A percentile compares a stretch with the other conserved stretches of the same genome.
Conservation (phyloP, 768 basidiomycete species). For the Suillus ampliporus region DNA sequence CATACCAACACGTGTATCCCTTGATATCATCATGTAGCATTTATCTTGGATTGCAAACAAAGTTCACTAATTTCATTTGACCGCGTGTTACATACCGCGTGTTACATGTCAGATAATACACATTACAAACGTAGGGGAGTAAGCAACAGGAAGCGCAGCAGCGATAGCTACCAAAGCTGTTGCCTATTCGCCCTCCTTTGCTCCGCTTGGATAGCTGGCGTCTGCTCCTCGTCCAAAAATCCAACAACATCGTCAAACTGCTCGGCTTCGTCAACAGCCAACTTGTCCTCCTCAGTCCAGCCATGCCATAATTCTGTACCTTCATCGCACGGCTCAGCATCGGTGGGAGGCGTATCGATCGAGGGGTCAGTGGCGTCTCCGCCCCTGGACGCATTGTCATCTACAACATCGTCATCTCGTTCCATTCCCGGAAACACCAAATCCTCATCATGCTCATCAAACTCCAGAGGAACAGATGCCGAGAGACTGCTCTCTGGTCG, state of each 20-base stretch:
- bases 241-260: constrained; percentile 40
- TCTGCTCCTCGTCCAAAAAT: constrained; percentile 40
- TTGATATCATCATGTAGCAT: constrained; percentile 9
- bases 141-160: constrained; percentile 4
- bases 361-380: constrained; percentile 36
- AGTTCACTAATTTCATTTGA: neutral
- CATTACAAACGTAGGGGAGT: constrained; percentile 4
- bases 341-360: constrained; percentile 47
- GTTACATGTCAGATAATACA: constrained; percentile 10
- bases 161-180: constrained; percentile 10
- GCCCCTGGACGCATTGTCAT: constrained; percentile 32
- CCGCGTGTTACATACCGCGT: constrained; percentile 1
- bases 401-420: constrained; percentile 20
- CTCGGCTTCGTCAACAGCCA: constrained; percentile 38
- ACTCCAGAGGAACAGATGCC: constrained; percentile 49
- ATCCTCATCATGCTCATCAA: constrained; percentile 75
- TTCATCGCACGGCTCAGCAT: constrained; percentile 11
- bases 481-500: constrained; percentile 30
- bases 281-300: constrained; percentile 32
- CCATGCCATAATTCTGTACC: constrained; percentile 29
- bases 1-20: constrained; percentile 8
- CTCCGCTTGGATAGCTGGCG: constrained; percentile 22
- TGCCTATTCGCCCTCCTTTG: constrained; percentile 16
- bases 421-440: constrained; percentile 43
- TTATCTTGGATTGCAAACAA: constrained; percentile 8